A percentile compares a stretch with the other conserved stretches of the same genome.
phyloP scores from a whole-genome alignment of 257 asterid species.

The Jaltomata sinuosa region DNA sequence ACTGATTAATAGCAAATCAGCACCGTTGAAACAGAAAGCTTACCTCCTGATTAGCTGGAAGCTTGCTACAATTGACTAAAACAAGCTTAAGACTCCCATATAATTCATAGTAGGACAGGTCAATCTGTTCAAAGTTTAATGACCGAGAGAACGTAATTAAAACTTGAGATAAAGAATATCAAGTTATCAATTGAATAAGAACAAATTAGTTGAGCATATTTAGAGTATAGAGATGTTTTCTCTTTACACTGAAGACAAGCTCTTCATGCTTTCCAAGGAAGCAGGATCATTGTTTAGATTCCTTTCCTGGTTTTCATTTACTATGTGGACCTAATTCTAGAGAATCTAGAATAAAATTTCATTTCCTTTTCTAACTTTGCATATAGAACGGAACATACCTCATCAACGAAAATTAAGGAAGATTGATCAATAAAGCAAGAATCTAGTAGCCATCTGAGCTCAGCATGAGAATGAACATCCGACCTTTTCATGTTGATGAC shows the following conservation, averaged over 20 bases:
- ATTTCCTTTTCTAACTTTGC: background rate
- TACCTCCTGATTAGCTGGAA: conserved; percentile 72
- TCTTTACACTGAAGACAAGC: background rate
- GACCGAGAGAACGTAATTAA: background rate
- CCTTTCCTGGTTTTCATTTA: background rate
- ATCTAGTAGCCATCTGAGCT: conserved; percentile 60
- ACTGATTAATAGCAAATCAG: conserved; percentile 10
- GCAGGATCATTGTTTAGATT: background rate
- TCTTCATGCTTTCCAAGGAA: background rate
- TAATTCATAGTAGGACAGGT: conserved; percentile 61
- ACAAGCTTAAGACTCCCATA: conserved; percentile 78
- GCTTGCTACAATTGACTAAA: conserved; percentile 42
- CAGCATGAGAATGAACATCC: conserved; percentile 39
- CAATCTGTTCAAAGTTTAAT: conserved; percentile 40
- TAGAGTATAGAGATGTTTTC: background rate
- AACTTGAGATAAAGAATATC: background rate
- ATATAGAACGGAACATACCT: conserved; percentile 32
- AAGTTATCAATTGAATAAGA: background rate
- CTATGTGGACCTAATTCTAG: background rate
- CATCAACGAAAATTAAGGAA: conserved; percentile 58
- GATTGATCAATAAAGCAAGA: conserved; percentile 66
- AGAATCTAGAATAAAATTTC: background rate
- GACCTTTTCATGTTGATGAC: conserved; percentile 69
- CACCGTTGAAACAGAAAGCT: background rate
- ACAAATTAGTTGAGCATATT: background rate